Percentiles rank a stretch among this genome's conserved stretches.
These are phyloP conservation scores for Candida sphagnicola DNA, from an alignment of 805 yeast species.

Conservation along the genomic window DNA sequence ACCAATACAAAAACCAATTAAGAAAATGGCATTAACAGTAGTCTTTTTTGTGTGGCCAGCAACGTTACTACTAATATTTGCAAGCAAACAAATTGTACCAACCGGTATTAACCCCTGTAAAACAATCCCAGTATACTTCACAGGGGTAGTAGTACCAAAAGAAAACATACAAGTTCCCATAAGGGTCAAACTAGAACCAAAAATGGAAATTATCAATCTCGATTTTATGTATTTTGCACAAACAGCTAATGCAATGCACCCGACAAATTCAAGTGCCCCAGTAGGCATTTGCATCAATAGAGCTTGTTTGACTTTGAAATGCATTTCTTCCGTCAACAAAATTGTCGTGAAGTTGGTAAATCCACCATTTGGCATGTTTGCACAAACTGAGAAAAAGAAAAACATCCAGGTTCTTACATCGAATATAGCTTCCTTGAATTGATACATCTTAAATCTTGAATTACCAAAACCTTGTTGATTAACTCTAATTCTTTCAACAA, in stretches of 20 bases:
- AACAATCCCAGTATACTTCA: constrained; percentile 19
- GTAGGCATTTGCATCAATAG: constrained; percentile 24
- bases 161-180: constrained; percentile 19
- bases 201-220: constrained; percentile 10
- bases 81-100: constrained; percentile 23
- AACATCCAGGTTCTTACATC: constrained; percentile 17
- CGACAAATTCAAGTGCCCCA: constrained; percentile 26
- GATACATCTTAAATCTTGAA: constrained; percentile 15
- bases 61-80: constrained; percentile 19
- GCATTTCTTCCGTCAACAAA: constrained; percentile 22
- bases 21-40: constrained; percentile 30
- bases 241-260: constrained; percentile 23
- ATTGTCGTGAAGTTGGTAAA: constrained; percentile 27
- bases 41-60: constrained; percentile 30
- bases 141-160: constrained; percentile 13
- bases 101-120: constrained; percentile 31
- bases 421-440: constrained; percentile 15
- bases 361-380: constrained; percentile 28
- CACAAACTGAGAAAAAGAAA: constrained; percentile 20
- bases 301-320: constrained; percentile 16
- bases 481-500: constrained; percentile 11
- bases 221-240: constrained; percentile 21
- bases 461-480: constrained; percentile 15
- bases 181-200: constrained; percentile 13
- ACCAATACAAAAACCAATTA: constrained; percentile 27